These are phyloP conservation scores for Pneumocystis murina DNA, from an alignment of 1,139 yeast genomes.

Conservation along the genomic window DNA sequence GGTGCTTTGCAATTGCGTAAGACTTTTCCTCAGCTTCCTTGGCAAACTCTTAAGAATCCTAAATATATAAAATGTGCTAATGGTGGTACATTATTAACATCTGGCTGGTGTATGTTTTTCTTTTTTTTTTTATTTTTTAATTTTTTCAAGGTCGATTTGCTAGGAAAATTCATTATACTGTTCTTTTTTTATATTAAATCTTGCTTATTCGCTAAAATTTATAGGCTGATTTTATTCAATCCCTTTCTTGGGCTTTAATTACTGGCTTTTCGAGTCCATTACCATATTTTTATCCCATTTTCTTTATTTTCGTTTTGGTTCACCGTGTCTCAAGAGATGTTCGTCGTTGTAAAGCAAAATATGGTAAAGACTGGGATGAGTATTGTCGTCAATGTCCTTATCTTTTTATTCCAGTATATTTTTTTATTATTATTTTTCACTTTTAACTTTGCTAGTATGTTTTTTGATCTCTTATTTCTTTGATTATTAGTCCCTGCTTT, in stretches of 20 bases:
- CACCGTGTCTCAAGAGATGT: slow-evolving; percentile 85
- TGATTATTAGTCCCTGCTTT: background rate
- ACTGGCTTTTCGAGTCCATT: slow-evolving; percentile 79
- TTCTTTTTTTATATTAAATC: background rate
- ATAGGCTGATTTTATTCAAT: slow-evolving; percentile 60
- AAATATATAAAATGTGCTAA: slow-evolving; percentile 66
- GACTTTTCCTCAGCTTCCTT: slow-evolving; percentile 86
- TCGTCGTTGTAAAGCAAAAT: slow-evolving; percentile 67
- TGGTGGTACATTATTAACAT: slow-evolving; percentile 72
- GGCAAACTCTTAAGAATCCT: slow-evolving; percentile 68
- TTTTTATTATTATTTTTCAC: background rate
- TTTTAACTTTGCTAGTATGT: background rate
- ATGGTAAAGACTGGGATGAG: slow-evolving; percentile 86
- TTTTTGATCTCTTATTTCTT: background rate
- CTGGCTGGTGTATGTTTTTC: slow-evolving; percentile 64
- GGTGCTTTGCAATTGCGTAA: slow-evolving; percentile 66
- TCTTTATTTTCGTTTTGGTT: slow-evolving; percentile 69
- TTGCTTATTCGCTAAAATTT: background rate
- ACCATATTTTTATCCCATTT: slow-evolving; percentile 92
- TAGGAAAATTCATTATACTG: slow-evolving; percentile 88
- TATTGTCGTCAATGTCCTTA: slow-evolving; percentile 83
- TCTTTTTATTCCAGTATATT: slow-evolving; percentile 53
- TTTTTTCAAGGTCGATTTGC: slow-evolving; percentile 34
- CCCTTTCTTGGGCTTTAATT: slow-evolving; percentile 79
- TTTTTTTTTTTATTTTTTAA: slow-evolving; percentile 11